A percentile compares a stretch with the other conserved stretches of the same genome.
These are phyloP conservation scores for Gonapodya prolifera DNA, from an alignment of 192 early-diverging fungal species.

Conservation along the genomic window DNA sequence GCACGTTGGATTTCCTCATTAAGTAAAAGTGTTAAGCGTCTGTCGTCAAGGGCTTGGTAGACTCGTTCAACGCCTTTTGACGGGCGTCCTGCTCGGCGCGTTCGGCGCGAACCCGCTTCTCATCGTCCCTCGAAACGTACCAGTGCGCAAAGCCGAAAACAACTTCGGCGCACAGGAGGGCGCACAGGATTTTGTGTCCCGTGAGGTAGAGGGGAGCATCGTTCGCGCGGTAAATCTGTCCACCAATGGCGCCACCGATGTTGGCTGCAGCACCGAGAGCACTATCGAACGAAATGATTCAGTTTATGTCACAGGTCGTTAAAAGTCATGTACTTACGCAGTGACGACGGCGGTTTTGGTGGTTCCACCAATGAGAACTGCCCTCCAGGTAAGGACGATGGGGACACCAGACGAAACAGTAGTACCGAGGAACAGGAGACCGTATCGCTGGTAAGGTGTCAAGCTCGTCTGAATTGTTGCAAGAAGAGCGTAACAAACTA, in stretches of 20 bases:
- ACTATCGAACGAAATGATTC: not conserved
- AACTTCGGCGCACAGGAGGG: not conserved
- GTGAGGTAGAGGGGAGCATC: not conserved
- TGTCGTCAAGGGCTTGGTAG: too few relatives aligned
- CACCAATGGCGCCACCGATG: constrained; percentile 22
- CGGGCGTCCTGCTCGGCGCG: not conserved
- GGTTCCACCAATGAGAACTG: not conserved
- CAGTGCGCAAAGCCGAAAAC: not conserved
- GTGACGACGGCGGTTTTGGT: not conserved
- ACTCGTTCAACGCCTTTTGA: not conserved
- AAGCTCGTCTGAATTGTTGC: not conserved
- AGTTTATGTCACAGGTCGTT: not conserved
- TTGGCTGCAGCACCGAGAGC: constrained; percentile 18
- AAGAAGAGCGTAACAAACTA: not conserved
- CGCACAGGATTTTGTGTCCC: not conserved
- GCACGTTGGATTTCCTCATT: too few relatives aligned
- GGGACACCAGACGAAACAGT: not conserved
- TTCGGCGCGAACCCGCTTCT: not conserved
- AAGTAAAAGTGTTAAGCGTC: too few relatives aligned
- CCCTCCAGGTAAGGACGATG: not conserved
- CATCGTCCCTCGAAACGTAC: not conserved
- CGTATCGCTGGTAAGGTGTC: not conserved
- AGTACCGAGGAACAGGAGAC: not conserved
- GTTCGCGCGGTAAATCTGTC: constrained; percentile 15
- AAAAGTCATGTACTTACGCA: not conserved